These are phyloP conservation scores for Xylariomycetidae sp. DNA, from an alignment of 2,329 filamentous ascomycete genomes.

Conservation along the genomic window DNA sequence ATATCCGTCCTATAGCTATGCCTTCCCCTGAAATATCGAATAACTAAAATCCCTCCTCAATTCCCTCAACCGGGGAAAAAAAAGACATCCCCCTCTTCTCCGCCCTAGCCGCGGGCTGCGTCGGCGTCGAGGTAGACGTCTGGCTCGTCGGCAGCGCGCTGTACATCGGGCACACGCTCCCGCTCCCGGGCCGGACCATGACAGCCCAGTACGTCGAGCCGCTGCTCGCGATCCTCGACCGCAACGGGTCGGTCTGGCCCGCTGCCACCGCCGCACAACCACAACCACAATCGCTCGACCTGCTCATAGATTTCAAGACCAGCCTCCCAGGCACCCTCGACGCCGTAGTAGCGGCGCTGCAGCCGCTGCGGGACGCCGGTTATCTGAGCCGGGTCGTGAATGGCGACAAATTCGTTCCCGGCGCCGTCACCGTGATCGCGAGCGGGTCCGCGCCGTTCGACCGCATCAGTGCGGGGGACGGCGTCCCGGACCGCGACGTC, in stretches of 20 bases:
- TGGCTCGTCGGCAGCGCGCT: constrained; percentile 17
- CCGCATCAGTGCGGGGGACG: constrained; percentile 19
- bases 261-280: constrained; percentile 9
- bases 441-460: constrained; percentile 23
- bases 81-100: constrained; percentile 19
- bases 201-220: constrained; percentile 22
- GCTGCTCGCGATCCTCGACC: constrained; percentile 20
- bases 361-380: constrained; percentile 23
- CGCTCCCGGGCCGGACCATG: constrained; percentile 19
- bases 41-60: too few relatives aligned
- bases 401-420: constrained; percentile 17
- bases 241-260: constrained; percentile 21
- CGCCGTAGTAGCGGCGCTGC: constrained; percentile 20
- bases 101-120: constrained; percentile 23
- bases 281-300: constrained; percentile 18
- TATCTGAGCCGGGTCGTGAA: constrained; percentile 21
- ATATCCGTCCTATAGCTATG: too few relatives aligned
- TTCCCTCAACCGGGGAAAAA: background rate
- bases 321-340: constrained; percentile 18
- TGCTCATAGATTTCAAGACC: constrained; percentile 27
- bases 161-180: constrained; percentile 20
- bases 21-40: too few relatives aligned
- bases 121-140: constrained; percentile 24
- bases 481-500: constrained; percentile 19
- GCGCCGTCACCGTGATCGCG: constrained; percentile 22